These are phyloP conservation scores for Hypoxylon sp. DNA, from an alignment of 2,329 filamentous ascomycete species.

Conservation along the genomic window DNA sequence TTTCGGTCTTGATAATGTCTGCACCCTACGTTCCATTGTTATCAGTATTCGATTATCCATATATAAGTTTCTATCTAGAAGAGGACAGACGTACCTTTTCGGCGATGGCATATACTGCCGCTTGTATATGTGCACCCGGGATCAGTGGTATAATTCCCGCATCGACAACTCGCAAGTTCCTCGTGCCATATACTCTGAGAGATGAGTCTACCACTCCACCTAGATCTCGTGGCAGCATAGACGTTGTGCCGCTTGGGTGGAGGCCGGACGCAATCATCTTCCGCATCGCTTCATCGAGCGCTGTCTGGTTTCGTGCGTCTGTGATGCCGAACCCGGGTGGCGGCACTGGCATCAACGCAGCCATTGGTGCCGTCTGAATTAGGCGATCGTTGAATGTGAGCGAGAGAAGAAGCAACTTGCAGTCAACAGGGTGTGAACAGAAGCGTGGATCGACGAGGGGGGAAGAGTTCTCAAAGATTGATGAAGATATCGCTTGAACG, in stretches of 20 bases:
- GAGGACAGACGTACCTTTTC: slow-evolving; percentile 56
- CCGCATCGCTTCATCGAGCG: slow-evolving; percentile 45
- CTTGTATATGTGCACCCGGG: slow-evolving; percentile 56
- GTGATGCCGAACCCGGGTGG: slow-evolving; percentile 42
- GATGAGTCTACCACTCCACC: slow-evolving; percentile 62
- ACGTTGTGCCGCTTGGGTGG: slow-evolving; percentile 60
- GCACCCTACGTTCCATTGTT: slow-evolving; percentile 56
- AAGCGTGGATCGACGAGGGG: slow-evolving; percentile 61
- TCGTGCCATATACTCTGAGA: slow-evolving; percentile 61
- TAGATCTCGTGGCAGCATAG: slow-evolving; percentile 60
- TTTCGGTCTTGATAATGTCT: slow-evolving; percentile 60
- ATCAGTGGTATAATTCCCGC: slow-evolving; percentile 62
- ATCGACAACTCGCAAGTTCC: slow-evolving; percentile 62
- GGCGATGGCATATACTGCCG: slow-evolving; percentile 50
- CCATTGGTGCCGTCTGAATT: slow-evolving; percentile 48
- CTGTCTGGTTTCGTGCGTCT: slow-evolving; percentile 48
- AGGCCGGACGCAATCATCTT: slow-evolving; percentile 58
- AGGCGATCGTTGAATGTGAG: slow-evolving; percentile 50
- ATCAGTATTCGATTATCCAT: slow-evolving; percentile 1
- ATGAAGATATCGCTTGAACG: slow-evolving; percentile 57
- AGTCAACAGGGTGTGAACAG: slow-evolving; percentile 61
- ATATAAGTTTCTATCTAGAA: background rate
- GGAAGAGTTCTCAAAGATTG: slow-evolving; percentile 54
- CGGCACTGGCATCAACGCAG: slow-evolving; percentile 45
- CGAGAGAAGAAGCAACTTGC: slow-evolving; percentile 49